Evolutionary conservation across 495 filamentous ascomycete genomes (phyloP).

Genomic region (Oidiodendron maius): DNA sequence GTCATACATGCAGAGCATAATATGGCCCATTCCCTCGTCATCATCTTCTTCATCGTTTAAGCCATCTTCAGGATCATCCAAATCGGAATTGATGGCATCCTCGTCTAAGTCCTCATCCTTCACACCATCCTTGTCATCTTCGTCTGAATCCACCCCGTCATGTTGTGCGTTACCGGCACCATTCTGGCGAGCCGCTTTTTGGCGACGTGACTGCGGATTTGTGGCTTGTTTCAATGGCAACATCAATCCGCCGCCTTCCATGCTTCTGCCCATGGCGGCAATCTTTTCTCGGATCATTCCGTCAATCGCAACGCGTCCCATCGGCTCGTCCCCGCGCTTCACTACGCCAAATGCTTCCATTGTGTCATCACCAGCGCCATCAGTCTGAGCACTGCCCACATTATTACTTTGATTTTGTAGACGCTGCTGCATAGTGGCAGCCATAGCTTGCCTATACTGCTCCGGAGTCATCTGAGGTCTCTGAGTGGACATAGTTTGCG

Average conservation of each 20-base stretch:
- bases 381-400: slow-evolving; percentile 54
- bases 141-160: slow-evolving; percentile 51
- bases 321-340: slow-evolving; percentile 37
- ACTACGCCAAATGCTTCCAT: slow-evolving; percentile 48
- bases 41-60: slow-evolving; percentile 72
- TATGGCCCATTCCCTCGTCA: slow-evolving; percentile 68
- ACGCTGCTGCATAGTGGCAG: slow-evolving; percentile 21
- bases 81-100: slow-evolving; percentile 97
- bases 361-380: slow-evolving; percentile 58
- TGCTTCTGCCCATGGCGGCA: slow-evolving; percentile 55
- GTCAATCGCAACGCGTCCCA: slow-evolving; percentile 53
- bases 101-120: slow-evolving; percentile 68
- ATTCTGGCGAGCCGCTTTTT: slow-evolving; percentile 28
- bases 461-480: slow-evolving; percentile 20
- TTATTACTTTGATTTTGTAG: slow-evolving; percentile 23
- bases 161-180: slow-evolving; percentile 36
- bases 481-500: slow-evolving; percentile 25
- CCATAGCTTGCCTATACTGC: slow-evolving; percentile 15
- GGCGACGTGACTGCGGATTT: slow-evolving; percentile 23
- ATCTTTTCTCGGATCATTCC: slow-evolving; percentile 58
- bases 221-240: slow-evolving; percentile 49
- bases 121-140: slow-evolving; percentile 51
- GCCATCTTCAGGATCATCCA: slow-evolving; percentile 90
- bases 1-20: slow-evolving; percentile 98
- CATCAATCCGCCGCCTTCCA: slow-evolving; percentile 82